phyloP scores from a whole-genome alignment of 2,329 filamentous ascomycete genomes.

The Neopestalotiopsis rosae region DNA sequence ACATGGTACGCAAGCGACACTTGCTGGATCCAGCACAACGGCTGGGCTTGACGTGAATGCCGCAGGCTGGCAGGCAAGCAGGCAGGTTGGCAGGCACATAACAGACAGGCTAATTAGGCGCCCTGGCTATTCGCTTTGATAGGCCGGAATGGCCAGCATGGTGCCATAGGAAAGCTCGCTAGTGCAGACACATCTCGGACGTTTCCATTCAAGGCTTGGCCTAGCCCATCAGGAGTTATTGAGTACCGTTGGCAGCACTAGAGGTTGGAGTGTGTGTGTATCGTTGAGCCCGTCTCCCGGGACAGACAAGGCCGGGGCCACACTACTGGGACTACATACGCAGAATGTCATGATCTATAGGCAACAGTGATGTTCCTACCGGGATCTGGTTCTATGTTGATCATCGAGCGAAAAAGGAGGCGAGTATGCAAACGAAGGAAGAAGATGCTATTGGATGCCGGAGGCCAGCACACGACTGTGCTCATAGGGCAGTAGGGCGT shows the following conservation, averaged over 20 bases:
- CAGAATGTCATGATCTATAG: not conserved
- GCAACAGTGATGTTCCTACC: not conserved
- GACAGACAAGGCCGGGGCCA: not conserved
- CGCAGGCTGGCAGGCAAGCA: not conserved
- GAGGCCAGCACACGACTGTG: not conserved
- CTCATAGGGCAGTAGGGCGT: not conserved
- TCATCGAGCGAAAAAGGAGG: not conserved
- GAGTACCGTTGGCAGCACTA: not conserved
- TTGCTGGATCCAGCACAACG: not conserved
- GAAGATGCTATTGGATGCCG: not conserved
- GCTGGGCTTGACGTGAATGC: not conserved
- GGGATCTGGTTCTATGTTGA: not conserved
- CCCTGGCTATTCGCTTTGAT: not conserved
- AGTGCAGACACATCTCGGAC: constrained; percentile 1
- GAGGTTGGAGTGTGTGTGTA: not conserved
- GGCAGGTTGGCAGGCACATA: too few species aligned
- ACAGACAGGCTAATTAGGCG: not conserved
- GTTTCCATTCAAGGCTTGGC: constrained; percentile 1
- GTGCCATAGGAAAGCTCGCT: not conserved
- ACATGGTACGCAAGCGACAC: not conserved
- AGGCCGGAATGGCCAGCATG: not conserved
- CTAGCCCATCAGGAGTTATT: not conserved
- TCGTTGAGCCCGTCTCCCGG: not conserved
- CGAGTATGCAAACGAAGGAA: not conserved
- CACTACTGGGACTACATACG: not conserved